Evolutionary conservation across 73 alveolate genomes (phyloP).

Genomic region (Uronychia setigera): DNA sequence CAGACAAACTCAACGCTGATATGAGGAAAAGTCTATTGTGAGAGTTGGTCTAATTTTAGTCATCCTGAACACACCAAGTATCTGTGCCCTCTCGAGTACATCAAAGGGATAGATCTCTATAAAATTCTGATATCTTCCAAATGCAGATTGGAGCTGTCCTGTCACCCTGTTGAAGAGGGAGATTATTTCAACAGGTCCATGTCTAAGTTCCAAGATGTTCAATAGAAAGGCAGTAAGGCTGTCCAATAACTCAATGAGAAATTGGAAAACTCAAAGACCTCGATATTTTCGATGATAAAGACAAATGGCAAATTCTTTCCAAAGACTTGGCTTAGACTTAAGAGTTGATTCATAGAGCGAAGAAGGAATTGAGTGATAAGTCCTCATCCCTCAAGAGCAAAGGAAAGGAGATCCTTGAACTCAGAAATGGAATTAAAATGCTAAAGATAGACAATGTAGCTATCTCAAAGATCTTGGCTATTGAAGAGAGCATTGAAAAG

Average conservation of each 20-base stretch:
- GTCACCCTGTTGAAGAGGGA: slow-evolving; percentile 59
- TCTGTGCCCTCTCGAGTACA: slow-evolving; percentile 39
- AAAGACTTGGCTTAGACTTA: slow-evolving; percentile 95
- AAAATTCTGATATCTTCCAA: slow-evolving; percentile 37
- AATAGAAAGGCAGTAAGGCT: neutral
- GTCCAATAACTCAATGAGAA: slow-evolving; percentile 12
- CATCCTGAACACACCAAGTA: slow-evolving; percentile 43
- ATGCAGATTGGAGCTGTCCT: slow-evolving; percentile 53
- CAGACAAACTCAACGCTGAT: slow-evolving; percentile 80
- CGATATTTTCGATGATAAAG: slow-evolving; percentile 75
- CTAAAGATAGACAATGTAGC: slow-evolving; percentile 92
- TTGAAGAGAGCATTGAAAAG: slow-evolving; percentile 89
- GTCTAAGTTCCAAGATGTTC: neutral
- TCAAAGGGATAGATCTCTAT: slow-evolving; percentile 34
- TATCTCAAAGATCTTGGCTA: slow-evolving; percentile 87
- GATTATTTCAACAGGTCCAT: slow-evolving; percentile 46
- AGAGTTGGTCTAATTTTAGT: neutral
- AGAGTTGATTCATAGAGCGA: slow-evolving; percentile 96
- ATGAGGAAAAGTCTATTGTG: slow-evolving; percentile 39
- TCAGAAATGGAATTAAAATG: slow-evolving; percentile 92
- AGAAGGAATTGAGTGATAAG: slow-evolving; percentile 97
- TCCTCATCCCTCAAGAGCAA: slow-evolving; percentile 91
- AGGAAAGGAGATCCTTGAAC: slow-evolving; percentile 96
- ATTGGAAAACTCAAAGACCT: slow-evolving; percentile 5
- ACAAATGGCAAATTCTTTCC: slow-evolving; percentile 96